Conservation (phyloP, 257 asterid genomes). For the Salvia rosmarinus region DNA sequence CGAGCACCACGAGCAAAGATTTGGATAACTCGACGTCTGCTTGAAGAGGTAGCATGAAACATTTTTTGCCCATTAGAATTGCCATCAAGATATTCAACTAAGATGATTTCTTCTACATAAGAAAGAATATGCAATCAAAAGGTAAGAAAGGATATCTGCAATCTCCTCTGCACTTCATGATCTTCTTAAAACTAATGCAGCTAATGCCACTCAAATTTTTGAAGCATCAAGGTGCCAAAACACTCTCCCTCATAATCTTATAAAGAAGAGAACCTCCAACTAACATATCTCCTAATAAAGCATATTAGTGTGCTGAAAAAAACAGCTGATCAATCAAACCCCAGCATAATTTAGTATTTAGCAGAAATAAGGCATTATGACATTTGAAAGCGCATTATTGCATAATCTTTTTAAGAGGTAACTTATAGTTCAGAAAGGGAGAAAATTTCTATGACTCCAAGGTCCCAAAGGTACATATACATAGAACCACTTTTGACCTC, state of each 20-base stretch:
- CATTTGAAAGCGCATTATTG: background rate
- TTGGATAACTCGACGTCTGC: conserved; percentile 96
- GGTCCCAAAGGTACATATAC: conserved; percentile 14
- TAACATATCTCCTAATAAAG: conserved; percentile 15
- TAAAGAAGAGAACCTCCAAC: conserved; percentile 1
- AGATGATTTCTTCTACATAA: background rate
- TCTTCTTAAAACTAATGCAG: background rate
- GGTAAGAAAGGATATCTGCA: conserved; percentile 19
- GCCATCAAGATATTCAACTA: conserved; percentile 15
- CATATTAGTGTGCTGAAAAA: background rate
- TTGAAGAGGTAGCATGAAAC: conserved; percentile 32
- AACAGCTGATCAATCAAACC: conserved; percentile 12
- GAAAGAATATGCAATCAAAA: background rate
- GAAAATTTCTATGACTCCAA: background rate
- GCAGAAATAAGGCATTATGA: conserved; percentile 11
- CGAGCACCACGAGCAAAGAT: conserved; percentile 92
- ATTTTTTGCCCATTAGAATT: conserved; percentile 23
- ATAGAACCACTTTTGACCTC: background rate
- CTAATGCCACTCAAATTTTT: background rate
- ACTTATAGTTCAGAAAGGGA: background rate
- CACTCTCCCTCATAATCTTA: conserved; percentile 12
- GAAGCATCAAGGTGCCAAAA: conserved; percentile 21
- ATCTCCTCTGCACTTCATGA: background rate
- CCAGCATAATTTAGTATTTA: conserved; percentile 14
- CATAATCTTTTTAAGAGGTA: conserved; percentile 23